Evolutionary conservation across 129 eudicot genomes (phyloP).

Genomic region (Helianthus annuus): DNA sequence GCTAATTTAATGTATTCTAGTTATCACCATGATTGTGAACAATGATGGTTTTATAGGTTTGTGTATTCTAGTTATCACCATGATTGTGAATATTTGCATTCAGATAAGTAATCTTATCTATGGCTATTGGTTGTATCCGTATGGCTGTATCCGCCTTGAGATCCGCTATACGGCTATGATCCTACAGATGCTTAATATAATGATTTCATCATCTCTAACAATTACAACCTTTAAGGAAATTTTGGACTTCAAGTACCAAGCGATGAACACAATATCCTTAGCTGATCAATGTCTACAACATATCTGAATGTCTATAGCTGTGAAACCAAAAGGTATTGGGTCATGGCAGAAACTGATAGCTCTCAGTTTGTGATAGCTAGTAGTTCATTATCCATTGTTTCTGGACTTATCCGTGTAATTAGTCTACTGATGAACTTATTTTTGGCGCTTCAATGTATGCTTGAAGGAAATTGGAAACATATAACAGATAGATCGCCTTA

Average conservation of each 20-base stretch:
- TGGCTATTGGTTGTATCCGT: not conserved
- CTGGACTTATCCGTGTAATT: constrained; percentile 7
- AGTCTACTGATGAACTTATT: not conserved
- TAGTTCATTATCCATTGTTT: constrained; percentile 12
- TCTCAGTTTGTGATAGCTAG: constrained; percentile 16
- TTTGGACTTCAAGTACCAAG: constrained; percentile 32
- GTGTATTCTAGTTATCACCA: constrained; percentile 7
- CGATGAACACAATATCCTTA: constrained; percentile 12
- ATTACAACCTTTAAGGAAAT: constrained; percentile 23
- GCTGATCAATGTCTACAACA: not conserved
- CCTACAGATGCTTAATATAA: constrained; percentile 13
- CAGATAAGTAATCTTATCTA: constrained; percentile 6
- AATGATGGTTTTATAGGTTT: not conserved
- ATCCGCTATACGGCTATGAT: not conserved
- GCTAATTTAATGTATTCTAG: constrained; percentile 38
- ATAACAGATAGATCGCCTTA: not conserved
- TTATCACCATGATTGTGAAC: constrained; percentile 27
- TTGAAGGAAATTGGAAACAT: not conserved
- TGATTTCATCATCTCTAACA: constrained; percentile 28
- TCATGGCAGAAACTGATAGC: constrained; percentile 17
- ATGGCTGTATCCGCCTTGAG: not conserved
- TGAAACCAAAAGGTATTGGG: constrained; percentile 7
- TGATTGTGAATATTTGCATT: constrained; percentile 28
- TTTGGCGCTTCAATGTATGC: not conserved
- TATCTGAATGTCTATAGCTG: not conserved